Conservation (phyloP, 2,329 filamentous ascomycete species). For the Apiospora arundinis region DNA sequence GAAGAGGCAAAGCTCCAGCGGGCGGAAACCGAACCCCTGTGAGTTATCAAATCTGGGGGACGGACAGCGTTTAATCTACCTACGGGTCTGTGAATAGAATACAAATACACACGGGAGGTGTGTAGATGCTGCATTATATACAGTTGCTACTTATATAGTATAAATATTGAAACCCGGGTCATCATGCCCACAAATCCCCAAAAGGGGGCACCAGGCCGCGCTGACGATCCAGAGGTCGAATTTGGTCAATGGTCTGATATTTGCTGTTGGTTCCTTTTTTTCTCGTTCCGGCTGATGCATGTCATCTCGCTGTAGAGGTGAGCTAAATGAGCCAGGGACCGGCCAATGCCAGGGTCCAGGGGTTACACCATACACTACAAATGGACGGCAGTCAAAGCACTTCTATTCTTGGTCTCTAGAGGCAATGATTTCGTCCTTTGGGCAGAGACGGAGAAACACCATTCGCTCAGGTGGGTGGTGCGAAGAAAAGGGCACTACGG, state of each 20-base stretch:
- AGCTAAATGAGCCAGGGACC: slow-evolving; percentile 7
- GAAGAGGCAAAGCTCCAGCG: slow-evolving; percentile 8
- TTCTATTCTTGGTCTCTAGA: neutral
- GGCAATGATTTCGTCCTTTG: neutral
- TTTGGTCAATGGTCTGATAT: slow-evolving; percentile 6
- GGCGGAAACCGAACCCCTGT: neutral
- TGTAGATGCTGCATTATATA: neutral
- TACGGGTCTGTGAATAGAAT: neutral
- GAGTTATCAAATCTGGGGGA: slow-evolving; percentile 16
- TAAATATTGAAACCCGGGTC: neutral
- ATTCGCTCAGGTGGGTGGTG: neutral
- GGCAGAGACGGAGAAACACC: neutral
- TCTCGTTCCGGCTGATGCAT: slow-evolving; percentile 9
- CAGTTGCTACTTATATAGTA: neutral
- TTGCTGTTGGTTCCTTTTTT: slow-evolving; percentile 3
- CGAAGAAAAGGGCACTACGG: neutral
- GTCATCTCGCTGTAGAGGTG: slow-evolving; percentile 15
- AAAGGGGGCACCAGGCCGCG: neutral
- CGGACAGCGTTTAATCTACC: neutral
- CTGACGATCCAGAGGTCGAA: neutral
- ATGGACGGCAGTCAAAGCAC: slow-evolving; percentile 2
- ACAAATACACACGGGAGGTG: neutral
- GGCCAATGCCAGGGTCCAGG: neutral
- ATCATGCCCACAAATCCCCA: neutral
- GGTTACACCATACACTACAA: neutral